Evolutionary conservation across 331 rosid genomes (phyloP), one percentile per base, ranked within the genome.

Genomic region (Arachis monticola): DNA sequence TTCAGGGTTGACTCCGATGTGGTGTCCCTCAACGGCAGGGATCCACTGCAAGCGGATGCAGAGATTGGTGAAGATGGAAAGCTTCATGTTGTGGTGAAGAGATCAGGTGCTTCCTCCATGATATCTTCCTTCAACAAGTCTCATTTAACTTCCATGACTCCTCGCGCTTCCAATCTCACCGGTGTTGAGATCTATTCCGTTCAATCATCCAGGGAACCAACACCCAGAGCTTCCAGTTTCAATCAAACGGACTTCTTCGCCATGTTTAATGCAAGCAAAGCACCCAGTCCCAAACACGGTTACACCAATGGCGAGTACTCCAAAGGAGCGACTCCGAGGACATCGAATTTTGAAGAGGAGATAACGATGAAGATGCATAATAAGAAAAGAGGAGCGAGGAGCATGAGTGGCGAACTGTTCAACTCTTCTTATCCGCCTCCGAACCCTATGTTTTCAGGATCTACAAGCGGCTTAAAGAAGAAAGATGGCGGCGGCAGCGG

Each of bases 161-260:
- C 99, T 0, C 62, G 99, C 53, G 96, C 96, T 1, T 94, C 99
- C 0, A 92, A 94, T 69, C 92, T 94, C 2, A 94, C 97, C 0
- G 97, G 99, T 0, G 97, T 94, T 3, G 99, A 94, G 92, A 94
- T 94, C 47, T 94, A 94, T 61, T 94, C 99, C 0, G 97, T 88
- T 48, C 97, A 92, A 59, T 94, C 99, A 4, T 94, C 99, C 0
- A 83, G 97, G 17, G 97, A 92, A 47, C 99, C 97, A 1, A 94
- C 99, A 0, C 99, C 99, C 1, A 78, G 97, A 74, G 96, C 96
- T 55, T 94, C 99, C 0, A 92, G 99, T 81, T 92, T 94, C 57
- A 94, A 94, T 62, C 99, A 94, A 75, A 88, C 91, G 0, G 96
- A 94, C 74, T 92, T 94, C 51, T 90, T 85, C 53, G 95, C 97